Conservation (phyloP, 805 yeast species). For the Maudiozyma bulderi region DNA sequence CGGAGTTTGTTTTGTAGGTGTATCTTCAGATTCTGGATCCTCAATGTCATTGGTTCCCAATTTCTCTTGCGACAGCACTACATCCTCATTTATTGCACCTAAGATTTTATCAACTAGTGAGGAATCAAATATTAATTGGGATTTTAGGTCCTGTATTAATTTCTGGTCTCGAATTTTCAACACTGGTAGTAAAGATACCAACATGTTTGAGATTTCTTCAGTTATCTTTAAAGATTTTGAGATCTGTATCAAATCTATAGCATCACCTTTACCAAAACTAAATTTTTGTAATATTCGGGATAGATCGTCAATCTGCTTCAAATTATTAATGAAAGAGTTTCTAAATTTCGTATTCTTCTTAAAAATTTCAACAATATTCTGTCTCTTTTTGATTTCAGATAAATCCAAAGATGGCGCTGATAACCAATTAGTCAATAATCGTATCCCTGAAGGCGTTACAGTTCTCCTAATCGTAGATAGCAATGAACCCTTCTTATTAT, state of each 20-base stretch:
- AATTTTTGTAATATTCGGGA: slow-evolving; percentile 49
- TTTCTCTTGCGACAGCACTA: slow-evolving; percentile 14
- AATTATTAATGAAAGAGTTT: slow-evolving; percentile 27
- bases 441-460: slow-evolving; percentile 69
- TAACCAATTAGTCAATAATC: slow-evolving; percentile 75
- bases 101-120: slow-evolving; percentile 36
- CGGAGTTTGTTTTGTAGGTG: neutral
- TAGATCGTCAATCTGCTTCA: slow-evolving; percentile 46
- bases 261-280: slow-evolving; percentile 40
- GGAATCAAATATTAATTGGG: slow-evolving; percentile 32
- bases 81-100: slow-evolving; percentile 34
- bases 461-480: slow-evolving; percentile 65
- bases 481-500: slow-evolving; percentile 57
- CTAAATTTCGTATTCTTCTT: slow-evolving; percentile 23
- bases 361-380: slow-evolving; percentile 40
- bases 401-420: slow-evolving; percentile 64
- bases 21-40: neutral
- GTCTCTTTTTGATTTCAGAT: slow-evolving; percentile 47
- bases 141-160: slow-evolving; percentile 17
- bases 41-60: neutral
- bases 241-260: slow-evolving; percentile 36
- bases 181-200: slow-evolving; percentile 15
- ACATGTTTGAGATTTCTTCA: slow-evolving; percentile 23
- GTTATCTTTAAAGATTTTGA: slow-evolving; percentile 33
- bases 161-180: slow-evolving; percentile 20